phyloP scores from a whole-genome alignment of 2,329 filamentous ascomycete species.

The Diaporthe longicolla region DNA sequence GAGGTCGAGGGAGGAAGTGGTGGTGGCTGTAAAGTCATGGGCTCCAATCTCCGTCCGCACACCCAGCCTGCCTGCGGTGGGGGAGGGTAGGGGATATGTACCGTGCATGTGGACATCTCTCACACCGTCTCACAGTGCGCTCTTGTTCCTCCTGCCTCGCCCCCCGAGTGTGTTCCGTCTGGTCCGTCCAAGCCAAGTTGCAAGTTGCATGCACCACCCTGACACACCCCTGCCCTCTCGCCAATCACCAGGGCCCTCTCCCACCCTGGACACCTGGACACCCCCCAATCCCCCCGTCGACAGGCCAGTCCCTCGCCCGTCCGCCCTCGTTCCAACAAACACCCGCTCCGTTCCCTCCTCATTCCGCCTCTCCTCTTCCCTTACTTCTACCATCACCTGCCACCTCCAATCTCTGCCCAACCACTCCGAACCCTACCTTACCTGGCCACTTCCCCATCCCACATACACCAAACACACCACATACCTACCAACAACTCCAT shows the following conservation, averaged over 20 bases:
- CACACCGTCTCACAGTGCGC: conserved; percentile 32
- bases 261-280: conserved; percentile 26
- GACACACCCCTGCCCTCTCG: conserved; percentile 13
- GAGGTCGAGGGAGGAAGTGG: neutral
- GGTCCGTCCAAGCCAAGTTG: conserved; percentile 27
- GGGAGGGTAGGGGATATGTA: neutral
- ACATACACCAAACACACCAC: conserved; percentile 20
- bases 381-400: conserved; percentile 40
- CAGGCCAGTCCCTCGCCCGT: conserved; percentile 35
- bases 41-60: conserved; percentile 1
- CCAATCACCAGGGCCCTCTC: conserved; percentile 23
- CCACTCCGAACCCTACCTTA: conserved; percentile 41
- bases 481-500: neutral
- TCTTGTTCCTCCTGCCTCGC: conserved; percentile 32
- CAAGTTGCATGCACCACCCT: conserved; percentile 36
- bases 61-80: neutral
- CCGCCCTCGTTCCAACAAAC: conserved; percentile 38
- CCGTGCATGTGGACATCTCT: neutral
- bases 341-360: conserved; percentile 34
- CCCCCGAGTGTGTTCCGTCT: conserved; percentile 20
- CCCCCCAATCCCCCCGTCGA: conserved; percentile 21
- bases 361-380: conserved; percentile 34
- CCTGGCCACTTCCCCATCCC: conserved; percentile 28
- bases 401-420: conserved; percentile 32
- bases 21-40: conserved; percentile 22